Base-by-base conservation (phyloP, 1,284 basidiomycete species). In the Ganoderma lingzhi region DNA sequence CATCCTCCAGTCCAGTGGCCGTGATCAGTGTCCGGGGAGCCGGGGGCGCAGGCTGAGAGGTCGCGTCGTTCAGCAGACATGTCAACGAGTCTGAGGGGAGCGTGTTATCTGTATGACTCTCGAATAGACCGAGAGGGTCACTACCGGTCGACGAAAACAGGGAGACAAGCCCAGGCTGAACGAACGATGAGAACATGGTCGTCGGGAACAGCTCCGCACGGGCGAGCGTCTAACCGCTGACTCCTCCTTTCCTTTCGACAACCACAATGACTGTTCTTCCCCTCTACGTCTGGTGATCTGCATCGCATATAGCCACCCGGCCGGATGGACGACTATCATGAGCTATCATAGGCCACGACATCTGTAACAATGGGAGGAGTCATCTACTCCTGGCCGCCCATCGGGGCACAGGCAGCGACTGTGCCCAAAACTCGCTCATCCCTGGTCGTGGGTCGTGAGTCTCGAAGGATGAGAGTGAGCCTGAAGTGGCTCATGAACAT, bases 81-180 rank as follows among this genome's bases (percentile, higher is more conserved):
- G 94, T 82, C 73, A 90, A 86, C 0, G 93, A 93, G 76, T 93
- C 90, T 6, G 85, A 78, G 1, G 88, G 86, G 0, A 91, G 79
- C 23, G 82, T 79, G 2, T 75, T 28, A 76, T 95, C 93, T n/a
- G 80, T 82, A 23, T 84, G 80, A 0, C 79, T 70, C 0, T 79
- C 80, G 80, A 93, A 96, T 0, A 95, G 80, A 9, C 84, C 82
- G 37, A 95, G 80, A 73, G 91, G 86, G 67, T 87, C 80, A 72
- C 89, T 87, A 15, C 89, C 88, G 1, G 93, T 91, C 0, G 93
- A 94, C 8, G 93, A 95, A 76, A 96, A 93, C 17, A 96, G 79
- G 12, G 92, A 93, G 39, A 96, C 81, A 17, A 90, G 78, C 28
- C 87, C 82, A 0, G 93, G 89, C 78, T 95, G 91, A 6, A 80